Percentiles rank a stretch among this genome's conserved stretches.
Evolutionary conservation across 768 basidiomycete genomes (phyloP).

Genomic region (Leccinum disarticulatum): DNA sequence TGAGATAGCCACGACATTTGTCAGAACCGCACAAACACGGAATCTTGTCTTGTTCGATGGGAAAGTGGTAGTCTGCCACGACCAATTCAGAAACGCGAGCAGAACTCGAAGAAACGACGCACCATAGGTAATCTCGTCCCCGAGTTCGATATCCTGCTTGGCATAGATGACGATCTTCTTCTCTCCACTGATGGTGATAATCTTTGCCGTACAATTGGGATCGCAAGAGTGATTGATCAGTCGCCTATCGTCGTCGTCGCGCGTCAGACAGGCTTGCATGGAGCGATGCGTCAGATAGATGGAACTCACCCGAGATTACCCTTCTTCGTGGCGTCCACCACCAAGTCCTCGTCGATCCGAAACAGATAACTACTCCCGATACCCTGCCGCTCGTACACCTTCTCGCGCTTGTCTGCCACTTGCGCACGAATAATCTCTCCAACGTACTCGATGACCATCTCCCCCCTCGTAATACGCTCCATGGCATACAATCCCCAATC

Average conservation of each 20-base stretch:
- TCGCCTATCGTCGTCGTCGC: constrained; percentile 52
- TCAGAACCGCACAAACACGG: constrained; percentile 87
- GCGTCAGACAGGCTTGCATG: constrained; percentile 14
- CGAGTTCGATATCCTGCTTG: constrained; percentile 92
- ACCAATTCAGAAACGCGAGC: background rate
- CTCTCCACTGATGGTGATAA: constrained; percentile 86
- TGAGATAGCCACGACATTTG: constrained; percentile 94
- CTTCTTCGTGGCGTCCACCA: constrained; percentile 99
- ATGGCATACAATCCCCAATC: constrained; percentile 98
- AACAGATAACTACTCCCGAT: constrained; percentile 98
- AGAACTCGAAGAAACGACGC: constrained; percentile 27
- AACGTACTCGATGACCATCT: constrained; percentile 99
- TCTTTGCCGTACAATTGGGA: constrained; percentile 89
- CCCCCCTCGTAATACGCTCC: constrained; percentile 90
- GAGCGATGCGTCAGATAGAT: background rate
- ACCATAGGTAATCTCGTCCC: constrained; percentile 98
- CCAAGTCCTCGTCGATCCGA: constrained; percentile 95
- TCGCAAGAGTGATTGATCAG: constrained; percentile 99
- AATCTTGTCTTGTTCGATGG: constrained; percentile 97
- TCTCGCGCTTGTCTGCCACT: constrained; percentile 96
- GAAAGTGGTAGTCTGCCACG: constrained; percentile 91
- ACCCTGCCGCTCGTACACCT: constrained; percentile 93
- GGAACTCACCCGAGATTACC: constrained; percentile 89
- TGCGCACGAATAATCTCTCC: constrained; percentile 95
- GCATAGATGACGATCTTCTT: constrained; percentile 99